Conservation (phyloP, 768 basidiomycete species). For the Sporobolomyces pararoseus region DNA sequence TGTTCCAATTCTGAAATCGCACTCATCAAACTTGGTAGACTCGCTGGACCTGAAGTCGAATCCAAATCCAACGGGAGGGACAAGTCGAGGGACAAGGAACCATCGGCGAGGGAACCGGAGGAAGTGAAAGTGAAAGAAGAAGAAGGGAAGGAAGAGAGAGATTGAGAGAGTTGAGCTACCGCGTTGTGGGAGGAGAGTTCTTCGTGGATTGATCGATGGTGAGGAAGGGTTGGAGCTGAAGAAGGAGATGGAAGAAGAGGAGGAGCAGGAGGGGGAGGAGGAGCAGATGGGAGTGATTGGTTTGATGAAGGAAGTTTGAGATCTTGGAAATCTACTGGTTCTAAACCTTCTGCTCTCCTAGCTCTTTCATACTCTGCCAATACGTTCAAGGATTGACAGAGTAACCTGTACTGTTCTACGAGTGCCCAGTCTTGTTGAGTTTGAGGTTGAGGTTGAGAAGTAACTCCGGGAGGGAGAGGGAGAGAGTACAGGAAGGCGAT, state of each 20-base stretch:
- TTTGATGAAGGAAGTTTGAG: not conserved
- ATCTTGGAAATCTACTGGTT: slow-evolving; percentile 5
- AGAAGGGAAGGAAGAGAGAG: slow-evolving; percentile 14
- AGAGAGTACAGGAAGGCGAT: slow-evolving; percentile 28
- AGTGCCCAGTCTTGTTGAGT: slow-evolving; percentile 28
- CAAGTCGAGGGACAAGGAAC: slow-evolving; percentile 24
- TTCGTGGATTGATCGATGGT: not conserved
- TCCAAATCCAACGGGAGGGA: slow-evolving; percentile 13
- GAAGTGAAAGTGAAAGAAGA: slow-evolving; percentile 14
- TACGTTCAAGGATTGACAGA: slow-evolving; percentile 15
- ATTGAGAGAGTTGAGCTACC: slow-evolving; percentile 2
- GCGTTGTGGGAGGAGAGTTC: slow-evolving; percentile 13
- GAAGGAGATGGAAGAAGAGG: not conserved
- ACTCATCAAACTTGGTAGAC: slow-evolving; percentile 26
- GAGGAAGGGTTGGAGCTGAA: not conserved
- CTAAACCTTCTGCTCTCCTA: slow-evolving; percentile 3
- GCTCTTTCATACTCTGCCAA: slow-evolving; percentile 14
- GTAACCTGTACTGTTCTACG: slow-evolving; percentile 39
- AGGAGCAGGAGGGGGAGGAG: not conserved
- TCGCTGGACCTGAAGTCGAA: slow-evolving; percentile 16
- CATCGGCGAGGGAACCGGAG: slow-evolving; percentile 11
- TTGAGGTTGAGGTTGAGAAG: slow-evolving; percentile 9
- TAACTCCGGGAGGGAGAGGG: slow-evolving; percentile 27
- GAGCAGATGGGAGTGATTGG: too few relatives aligned
- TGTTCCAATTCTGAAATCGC: slow-evolving; percentile 36